A percentile compares a stretch with the other conserved stretches of the same genome.
Conservation (phyloP, 768 basidiomycete species). For the Xerocomus potaroensis region DNA sequence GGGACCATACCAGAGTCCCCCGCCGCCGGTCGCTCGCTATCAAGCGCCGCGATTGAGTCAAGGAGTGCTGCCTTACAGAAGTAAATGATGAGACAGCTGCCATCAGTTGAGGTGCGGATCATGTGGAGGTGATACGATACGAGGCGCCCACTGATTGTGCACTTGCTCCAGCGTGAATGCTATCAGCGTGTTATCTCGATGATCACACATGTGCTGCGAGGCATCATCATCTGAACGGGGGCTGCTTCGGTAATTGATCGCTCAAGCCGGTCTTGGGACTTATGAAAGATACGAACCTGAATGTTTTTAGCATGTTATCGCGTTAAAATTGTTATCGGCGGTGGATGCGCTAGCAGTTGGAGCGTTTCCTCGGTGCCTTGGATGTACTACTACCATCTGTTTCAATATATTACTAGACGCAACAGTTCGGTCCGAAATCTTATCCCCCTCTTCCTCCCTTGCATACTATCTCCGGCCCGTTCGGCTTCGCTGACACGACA, state of each 20-base stretch:
- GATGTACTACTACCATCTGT: neutral
- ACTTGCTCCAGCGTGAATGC: constrained; percentile 21
- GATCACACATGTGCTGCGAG: constrained; percentile 18
- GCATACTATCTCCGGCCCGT: no score
- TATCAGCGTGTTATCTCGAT: constrained; percentile 23
- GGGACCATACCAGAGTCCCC: neutral
- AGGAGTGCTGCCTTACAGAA: constrained; percentile 3
- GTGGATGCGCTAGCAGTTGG: constrained; percentile 2
- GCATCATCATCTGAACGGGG: constrained; percentile 4
- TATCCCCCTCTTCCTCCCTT: neutral
- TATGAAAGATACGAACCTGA: no score
- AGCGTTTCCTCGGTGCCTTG: neutral
- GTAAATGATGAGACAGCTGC: constrained; percentile 15
- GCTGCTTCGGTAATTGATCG: no score
- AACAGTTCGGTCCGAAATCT: no score
- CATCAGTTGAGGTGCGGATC: constrained; percentile 28
- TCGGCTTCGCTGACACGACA: no score
- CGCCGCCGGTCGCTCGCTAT: constrained; percentile 20
- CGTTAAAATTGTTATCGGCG: neutral
- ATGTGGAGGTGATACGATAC: constrained; percentile 18
- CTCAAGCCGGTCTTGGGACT: constrained; percentile 14
- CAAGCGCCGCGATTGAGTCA: constrained; percentile 14
- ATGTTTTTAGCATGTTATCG: no score
- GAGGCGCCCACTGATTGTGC: constrained; percentile 18
- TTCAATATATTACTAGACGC: no score